A percentile compares a stretch with the other conserved stretches of the same genome.
Conservation (phyloP, 306 rosid genomes). For the Chamaecrista fasciculata region DNA sequence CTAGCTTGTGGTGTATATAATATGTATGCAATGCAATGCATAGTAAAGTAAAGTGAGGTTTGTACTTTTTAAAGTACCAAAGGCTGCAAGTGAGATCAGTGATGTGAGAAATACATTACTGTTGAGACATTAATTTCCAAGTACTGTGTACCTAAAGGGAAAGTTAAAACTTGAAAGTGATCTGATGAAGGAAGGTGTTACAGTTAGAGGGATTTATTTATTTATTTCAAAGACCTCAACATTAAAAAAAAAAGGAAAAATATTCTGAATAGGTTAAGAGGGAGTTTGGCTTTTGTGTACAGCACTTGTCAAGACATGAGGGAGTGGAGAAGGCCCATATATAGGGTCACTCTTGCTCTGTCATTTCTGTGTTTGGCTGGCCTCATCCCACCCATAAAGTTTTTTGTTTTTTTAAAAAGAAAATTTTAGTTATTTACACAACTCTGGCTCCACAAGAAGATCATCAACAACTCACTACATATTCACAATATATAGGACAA, state of each 20-base stretch:
- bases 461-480: conserved; percentile 21
- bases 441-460: too few species aligned
- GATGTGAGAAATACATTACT: conserved; percentile 22
- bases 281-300: conserved; percentile 34
- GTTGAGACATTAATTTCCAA: conserved; percentile 19
- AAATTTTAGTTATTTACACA: too few species aligned
- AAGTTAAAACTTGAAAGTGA: conserved; percentile 29
- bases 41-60: not conserved
- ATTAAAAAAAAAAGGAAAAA: too few species aligned
- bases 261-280: not conserved
- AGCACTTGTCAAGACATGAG: conserved; percentile 53
- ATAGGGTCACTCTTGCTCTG: conserved; percentile 36
- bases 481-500: too few species aligned
- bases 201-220: too few species aligned
- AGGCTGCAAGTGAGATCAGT: conserved; percentile 21
- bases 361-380: too few species aligned
- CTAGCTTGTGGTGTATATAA: too few species aligned
- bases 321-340: conserved; percentile 53
- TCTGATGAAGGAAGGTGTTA: conserved; percentile 24
- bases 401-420: too few species aligned
- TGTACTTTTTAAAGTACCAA: conserved; percentile 34
- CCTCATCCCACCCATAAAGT: too few species aligned
- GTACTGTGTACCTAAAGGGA: conserved; percentile 41
- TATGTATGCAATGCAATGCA: too few species aligned
- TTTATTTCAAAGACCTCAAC: too few species aligned